Evolutionary conservation across 164 flowering plant genomes (phyloP).

Genomic region (Aristolochia contorta): DNA sequence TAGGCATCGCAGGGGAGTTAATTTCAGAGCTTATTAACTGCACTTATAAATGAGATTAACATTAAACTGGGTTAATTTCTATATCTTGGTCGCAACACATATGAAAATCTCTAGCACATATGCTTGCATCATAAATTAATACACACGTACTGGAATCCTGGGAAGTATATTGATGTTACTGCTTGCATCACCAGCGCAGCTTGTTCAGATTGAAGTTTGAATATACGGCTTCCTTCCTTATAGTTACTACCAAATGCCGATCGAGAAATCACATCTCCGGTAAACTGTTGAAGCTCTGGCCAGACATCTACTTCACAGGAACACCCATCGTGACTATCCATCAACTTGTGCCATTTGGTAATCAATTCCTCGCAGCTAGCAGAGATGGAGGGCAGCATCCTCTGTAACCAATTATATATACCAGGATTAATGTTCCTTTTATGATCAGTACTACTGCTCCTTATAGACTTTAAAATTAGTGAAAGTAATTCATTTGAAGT

Average conservation of each 20-base stretch:
- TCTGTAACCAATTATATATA: slow-evolving; percentile 5
- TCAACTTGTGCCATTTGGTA: slow-evolving; percentile 13
- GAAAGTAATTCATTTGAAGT: no score
- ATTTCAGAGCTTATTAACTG: no score
- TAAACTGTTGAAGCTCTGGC: slow-evolving; percentile 7
- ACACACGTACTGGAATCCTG: slow-evolving; percentile 10
- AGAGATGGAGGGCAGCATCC: slow-evolving; percentile 16
- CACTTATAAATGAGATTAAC: no score
- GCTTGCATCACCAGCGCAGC: slow-evolving; percentile 3
- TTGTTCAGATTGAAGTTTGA: slow-evolving; percentile 8
- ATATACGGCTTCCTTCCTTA: slow-evolving; percentile 11
- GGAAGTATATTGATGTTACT: not conserved
- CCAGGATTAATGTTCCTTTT: no score
- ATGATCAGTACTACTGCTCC: no score
- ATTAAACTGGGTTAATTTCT: no score
- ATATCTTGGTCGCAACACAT: no score
- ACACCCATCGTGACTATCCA: not conserved
- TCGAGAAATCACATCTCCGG: slow-evolving; percentile 12
- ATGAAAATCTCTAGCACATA: no score
- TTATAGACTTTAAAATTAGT: no score
- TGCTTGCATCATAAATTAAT: no score
- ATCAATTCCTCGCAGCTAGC: slow-evolving; percentile 12
- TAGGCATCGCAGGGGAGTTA: no score
- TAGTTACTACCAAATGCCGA: slow-evolving; percentile 17
- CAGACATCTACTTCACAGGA: slow-evolving; percentile 16